Evolutionary conservation across 2,329 filamentous ascomycete genomes (phyloP), one percentile per base, ranked within the genome.

Genomic region (Lecanoromycetidae sp.): DNA sequence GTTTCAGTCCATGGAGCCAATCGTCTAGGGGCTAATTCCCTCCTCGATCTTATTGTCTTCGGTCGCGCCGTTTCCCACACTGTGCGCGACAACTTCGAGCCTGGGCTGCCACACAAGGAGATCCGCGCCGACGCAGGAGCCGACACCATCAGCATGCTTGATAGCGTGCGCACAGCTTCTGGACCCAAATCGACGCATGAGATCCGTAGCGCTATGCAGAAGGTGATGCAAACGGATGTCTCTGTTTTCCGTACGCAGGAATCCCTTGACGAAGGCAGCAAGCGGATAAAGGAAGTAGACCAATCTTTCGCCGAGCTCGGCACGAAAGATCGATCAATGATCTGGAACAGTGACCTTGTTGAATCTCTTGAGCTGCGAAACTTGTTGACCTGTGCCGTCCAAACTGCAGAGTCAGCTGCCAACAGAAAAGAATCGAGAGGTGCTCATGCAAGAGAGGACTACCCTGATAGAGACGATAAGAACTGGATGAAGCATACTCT

Each of bases 401-500:
- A 98, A 82, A 96, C 91, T 43, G 91, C 91, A 53, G 77, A 81
- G 58, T 78, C 87, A 26, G 91, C 91, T 54, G 86, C 87, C 50
- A 90, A 90, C 71, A 82, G 91, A 63, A 94, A 94, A 76, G 91
- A 98, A 71, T 94, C 87, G 48, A 85, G 91, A 71, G 91, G 91
- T 64, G 91, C 91, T 20, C 91, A 98, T 69, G 91, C 91, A 56
- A 84, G 91, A 57, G 91, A 98, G 74, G 91, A 98, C 65, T 96
- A 68, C 76, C 90, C 90, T 49, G 88, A 96, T 15, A 83, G 91
- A 72, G 86, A 96, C 63, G 91, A 98, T 64, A 75, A 81, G 68
- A 83, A 93, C 67, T 96, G 90, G 90, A 95, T 95, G 90, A 96
- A 96, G 82, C 91, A 98, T 77, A 94, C 87, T 37, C 77, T 98